phyloP scores from a whole-genome alignment of 192 early-diverging fungal species.

The Mortierella antarctica region DNA sequence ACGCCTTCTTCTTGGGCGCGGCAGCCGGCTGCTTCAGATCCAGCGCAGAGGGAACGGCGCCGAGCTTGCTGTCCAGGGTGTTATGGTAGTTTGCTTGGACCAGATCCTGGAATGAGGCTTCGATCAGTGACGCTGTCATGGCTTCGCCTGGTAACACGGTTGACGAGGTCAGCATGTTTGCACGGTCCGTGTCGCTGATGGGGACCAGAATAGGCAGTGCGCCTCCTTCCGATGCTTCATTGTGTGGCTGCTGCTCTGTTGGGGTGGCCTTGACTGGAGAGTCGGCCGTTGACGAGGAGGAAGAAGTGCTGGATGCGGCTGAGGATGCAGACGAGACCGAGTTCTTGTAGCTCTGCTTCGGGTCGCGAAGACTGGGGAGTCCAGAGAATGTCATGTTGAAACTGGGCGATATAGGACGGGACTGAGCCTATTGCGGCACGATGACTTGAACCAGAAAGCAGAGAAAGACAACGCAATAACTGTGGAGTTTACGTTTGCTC shows the following conservation, averaged over 20 bases:
- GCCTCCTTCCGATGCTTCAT: neutral
- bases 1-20: slow-evolving; percentile 22
- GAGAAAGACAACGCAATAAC: no score
- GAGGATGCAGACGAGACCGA: slow-evolving; percentile 16
- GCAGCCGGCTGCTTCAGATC: neutral
- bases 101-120: slow-evolving; percentile 17
- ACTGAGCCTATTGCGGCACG: no score
- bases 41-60: neutral
- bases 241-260: neutral
- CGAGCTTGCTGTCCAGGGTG: neutral
- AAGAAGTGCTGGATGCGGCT: slow-evolving; percentile 2
- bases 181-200: no score
- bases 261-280: neutral
- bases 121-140: slow-evolving; percentile 9
- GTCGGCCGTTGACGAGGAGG: slow-evolving; percentile 12
- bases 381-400: slow-evolving; percentile 50
- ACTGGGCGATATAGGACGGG: neutral
- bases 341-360: slow-evolving; percentile 42
- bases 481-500: no score
- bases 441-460: no score
- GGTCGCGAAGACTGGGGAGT: slow-evolving; percentile 40
- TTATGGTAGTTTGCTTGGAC: slow-evolving; percentile 7
- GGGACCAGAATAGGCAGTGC: no score
- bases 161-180: neutral
- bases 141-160: neutral